Conservation (phyloP, 2,329 filamentous ascomycete genomes). For the Colletotrichum spaethianum region DNA sequence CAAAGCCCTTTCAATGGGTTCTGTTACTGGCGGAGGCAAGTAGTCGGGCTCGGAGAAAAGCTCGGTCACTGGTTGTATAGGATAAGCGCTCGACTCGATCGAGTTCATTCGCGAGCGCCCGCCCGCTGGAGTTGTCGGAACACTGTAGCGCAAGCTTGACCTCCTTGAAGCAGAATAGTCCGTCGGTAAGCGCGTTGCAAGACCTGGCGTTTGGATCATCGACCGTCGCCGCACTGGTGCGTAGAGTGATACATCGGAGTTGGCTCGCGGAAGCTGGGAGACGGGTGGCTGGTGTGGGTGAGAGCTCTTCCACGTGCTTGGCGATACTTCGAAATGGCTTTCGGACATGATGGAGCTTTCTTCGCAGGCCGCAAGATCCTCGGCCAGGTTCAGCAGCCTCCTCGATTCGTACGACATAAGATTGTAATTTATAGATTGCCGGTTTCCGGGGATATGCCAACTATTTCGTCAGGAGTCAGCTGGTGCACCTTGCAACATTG, state of each 20-base stretch:
- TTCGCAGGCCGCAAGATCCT: slow-evolving; percentile 51
- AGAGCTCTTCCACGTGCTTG: slow-evolving; percentile 55
- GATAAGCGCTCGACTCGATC: slow-evolving; percentile 51
- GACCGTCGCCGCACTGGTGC: slow-evolving; percentile 64
- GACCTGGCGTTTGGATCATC: slow-evolving; percentile 63
- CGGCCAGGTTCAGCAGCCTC: slow-evolving; percentile 57
- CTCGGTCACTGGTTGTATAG: slow-evolving; percentile 7
- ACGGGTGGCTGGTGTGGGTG: slow-evolving; percentile 47
- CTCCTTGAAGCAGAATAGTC: slow-evolving; percentile 44
- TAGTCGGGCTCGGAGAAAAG: slow-evolving; percentile 22
- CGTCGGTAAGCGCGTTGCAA: slow-evolving; percentile 58
- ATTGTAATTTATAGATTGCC: slow-evolving; percentile 60
- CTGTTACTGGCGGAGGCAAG: slow-evolving; percentile 40
- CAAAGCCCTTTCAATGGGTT: slow-evolving; percentile 53
- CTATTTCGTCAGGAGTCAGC: slow-evolving; percentile 45
- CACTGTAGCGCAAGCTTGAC: slow-evolving; percentile 55
- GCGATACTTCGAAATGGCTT: slow-evolving; percentile 49
- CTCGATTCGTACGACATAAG: slow-evolving; percentile 61
- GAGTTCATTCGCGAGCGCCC: slow-evolving; percentile 56
- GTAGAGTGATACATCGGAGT: slow-evolving; percentile 64
- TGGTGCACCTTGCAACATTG: neutral
- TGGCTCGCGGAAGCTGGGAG: slow-evolving; percentile 53
- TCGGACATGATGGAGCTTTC: slow-evolving; percentile 53
- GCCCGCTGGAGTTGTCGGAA: slow-evolving; percentile 51
- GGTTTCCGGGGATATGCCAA: slow-evolving; percentile 51